Evolutionary conservation across 768 basidiomycete genomes (phyloP), one percentile per base, ranked within the genome.

Genomic region (Serendipita sp.): DNA sequence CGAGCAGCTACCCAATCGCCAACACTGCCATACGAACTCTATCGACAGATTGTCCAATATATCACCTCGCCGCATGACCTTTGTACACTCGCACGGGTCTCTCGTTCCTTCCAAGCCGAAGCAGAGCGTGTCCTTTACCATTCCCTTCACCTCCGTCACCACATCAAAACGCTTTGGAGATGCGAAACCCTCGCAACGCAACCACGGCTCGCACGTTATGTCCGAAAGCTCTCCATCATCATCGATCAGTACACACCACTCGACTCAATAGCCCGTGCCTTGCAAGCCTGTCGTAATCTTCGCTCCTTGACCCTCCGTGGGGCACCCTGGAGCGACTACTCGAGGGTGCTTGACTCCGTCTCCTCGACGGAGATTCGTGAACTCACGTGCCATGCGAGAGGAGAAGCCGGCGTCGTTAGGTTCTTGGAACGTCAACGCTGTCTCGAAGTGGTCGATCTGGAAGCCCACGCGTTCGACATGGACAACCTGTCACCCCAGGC

Each of bases 61-160:
- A 44, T 67, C 64, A n/a, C 48, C 16, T 47, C 45, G 11, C 54
- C 60, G 41, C 44, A 67, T 52, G 32, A 51, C 30, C 64, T 67
- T 23, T 64, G 51, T 52, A 23, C 32, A 3, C 66, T 67, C 47
- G 48, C 66, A 13, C 65, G 56, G 13, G 65, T 67, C 48, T 67
- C 65, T 5, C 66, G 64, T 2, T 52, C 60, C 30, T 67, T 67
- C 41, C 66, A 67, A 64, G 65, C 32, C 5, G 66, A 67, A 56
- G 65, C 66, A 30, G 66, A 67, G 30, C 66, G 66, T 44, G 64
- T 65, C 51, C 38, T 67, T 3, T 67, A 67, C 44, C 66, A 64
- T 32, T 35, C 66, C 32, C 48, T 67, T 18, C 38, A 65, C 30
- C 66, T 67, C 35, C 44, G 46, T 34, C 64, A 64, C 64, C 46